These are phyloP conservation scores for Cladophialophora carrionii DNA, from an alignment of 2,329 filamentous ascomycete genomes.

Conservation along the genomic window DNA sequence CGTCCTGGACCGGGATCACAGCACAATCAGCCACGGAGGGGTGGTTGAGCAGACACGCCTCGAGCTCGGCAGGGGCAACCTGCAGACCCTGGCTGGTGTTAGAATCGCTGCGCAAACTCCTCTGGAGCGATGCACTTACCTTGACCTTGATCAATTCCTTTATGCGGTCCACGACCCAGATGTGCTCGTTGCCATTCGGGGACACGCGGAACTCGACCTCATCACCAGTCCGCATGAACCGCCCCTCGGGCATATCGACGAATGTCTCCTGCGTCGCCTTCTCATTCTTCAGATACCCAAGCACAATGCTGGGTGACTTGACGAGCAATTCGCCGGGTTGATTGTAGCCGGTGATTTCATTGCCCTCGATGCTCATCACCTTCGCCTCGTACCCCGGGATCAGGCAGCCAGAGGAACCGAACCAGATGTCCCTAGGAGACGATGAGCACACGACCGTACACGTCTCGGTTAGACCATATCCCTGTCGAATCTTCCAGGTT, in stretches of 20 bases:
- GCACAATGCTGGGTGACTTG: slow-evolving; percentile 72
- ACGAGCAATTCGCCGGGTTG: slow-evolving; percentile 80
- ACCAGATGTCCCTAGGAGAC: slow-evolving; percentile 62
- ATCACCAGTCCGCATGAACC: slow-evolving; percentile 84
- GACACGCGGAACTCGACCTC: slow-evolving; percentile 71
- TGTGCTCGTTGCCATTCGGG: slow-evolving; percentile 71
- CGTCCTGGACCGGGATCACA: slow-evolving; percentile 73
- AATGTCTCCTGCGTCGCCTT: slow-evolving; percentile 83
- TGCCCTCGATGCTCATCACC: slow-evolving; percentile 68
- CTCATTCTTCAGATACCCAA: slow-evolving; percentile 86
- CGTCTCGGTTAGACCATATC: slow-evolving; percentile 79
- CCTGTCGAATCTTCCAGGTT: slow-evolving; percentile 68
- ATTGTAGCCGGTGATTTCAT: slow-evolving; percentile 71
- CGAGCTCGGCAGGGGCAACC: slow-evolving; percentile 81
- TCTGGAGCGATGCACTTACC: slow-evolving; percentile 55
- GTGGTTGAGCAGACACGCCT: slow-evolving; percentile 76
- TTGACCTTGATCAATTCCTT: slow-evolving; percentile 80
- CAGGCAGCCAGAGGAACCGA: slow-evolving; percentile 73
- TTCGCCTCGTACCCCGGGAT: slow-evolving; percentile 67
- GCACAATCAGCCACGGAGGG: slow-evolving; percentile 75
- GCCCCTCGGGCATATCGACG: slow-evolving; percentile 59
- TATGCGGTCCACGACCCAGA: slow-evolving; percentile 71
- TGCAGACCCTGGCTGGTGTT: slow-evolving; percentile 66
- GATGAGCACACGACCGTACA: slow-evolving; percentile 69
- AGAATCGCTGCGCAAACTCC: slow-evolving; percentile 1